These are phyloP conservation scores for Aspergillus steynii DNA, from an alignment of 495 filamentous ascomycete species.

Conservation along the genomic window DNA sequence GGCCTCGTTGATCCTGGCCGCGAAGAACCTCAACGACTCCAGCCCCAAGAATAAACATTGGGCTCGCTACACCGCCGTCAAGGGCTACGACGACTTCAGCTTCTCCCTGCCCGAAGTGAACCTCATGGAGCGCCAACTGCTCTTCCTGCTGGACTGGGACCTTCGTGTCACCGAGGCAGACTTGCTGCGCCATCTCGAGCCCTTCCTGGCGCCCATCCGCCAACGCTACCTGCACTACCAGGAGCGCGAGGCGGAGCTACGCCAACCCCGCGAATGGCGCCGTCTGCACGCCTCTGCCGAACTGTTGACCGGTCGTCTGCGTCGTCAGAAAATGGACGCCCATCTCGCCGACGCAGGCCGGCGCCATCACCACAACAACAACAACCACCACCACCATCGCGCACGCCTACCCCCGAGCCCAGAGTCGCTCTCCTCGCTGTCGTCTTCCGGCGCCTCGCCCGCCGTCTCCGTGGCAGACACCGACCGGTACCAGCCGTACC, in stretches of 20 bases:
- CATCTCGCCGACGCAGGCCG: conserved; percentile 19
- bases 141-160: conserved; percentile 93
- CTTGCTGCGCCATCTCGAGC: conserved; percentile 82
- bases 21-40: conserved; percentile 83
- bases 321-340: conserved; percentile 41
- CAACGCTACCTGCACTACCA: conserved; percentile 32
- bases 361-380: conserved; percentile 15
- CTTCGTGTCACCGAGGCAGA: conserved; percentile 80
- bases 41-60: conserved; percentile 99
- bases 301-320: conserved; percentile 41
- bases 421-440: conserved; percentile 25
- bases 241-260: conserved; percentile 35
- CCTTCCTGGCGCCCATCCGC: conserved; percentile 85
- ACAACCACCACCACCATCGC: conserved; percentile 25
- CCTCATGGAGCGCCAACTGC: conserved; percentile 96
- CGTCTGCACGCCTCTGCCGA: conserved; percentile 45
- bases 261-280: conserved; percentile 46
- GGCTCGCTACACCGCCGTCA: conserved; percentile 83
- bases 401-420: conserved; percentile 39
- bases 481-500: conserved; percentile 40
- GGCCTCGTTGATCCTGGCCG: conserved; percentile 74
- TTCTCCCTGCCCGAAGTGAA: conserved; percentile 96
- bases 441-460: conserved; percentile 25
- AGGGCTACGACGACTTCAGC: conserved; percentile 77
- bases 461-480: conserved; percentile 26